phyloP scores from a whole-genome alignment of 2,329 filamentous ascomycete genomes.

The Domatiomyces catenatus region DNA sequence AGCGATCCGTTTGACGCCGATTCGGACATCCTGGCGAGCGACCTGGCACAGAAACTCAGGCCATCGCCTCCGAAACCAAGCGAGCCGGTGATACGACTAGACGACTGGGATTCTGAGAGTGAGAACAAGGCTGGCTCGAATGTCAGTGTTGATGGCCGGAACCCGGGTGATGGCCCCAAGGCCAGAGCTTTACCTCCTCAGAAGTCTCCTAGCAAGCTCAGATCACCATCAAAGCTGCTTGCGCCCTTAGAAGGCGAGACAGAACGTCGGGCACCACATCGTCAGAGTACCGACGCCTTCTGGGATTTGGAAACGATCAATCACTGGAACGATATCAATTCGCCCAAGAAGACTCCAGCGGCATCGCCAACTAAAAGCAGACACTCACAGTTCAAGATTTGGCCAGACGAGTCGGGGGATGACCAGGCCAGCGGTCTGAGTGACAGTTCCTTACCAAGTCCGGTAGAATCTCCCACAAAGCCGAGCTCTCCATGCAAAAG shows the following conservation, averaged over 20 bases:
- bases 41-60: neutral
- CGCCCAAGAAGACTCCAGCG: conserved; percentile 30
- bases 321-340: conserved; percentile 40
- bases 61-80: neutral
- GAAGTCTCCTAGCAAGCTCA: conserved; percentile 11
- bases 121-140: conserved; percentile 4
- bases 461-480: conserved; percentile 15
- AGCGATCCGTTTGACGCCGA: neutral
- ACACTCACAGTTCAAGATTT: conserved; percentile 18
- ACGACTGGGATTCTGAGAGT: conserved; percentile 16
- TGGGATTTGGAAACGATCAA: conserved; percentile 39
- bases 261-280: conserved; percentile 36
- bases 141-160: neutral
- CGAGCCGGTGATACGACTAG: neutral
- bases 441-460: conserved; percentile 17
- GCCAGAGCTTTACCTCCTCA: conserved; percentile 22
- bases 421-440: conserved; percentile 18
- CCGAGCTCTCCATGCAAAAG: conserved; percentile 15
- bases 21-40: neutral
- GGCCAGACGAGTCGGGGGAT: conserved; percentile 25
- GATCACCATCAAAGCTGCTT: conserved; percentile 20
- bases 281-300: conserved; percentile 38
- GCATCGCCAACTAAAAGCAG: conserved; percentile 12
- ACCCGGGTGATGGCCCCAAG: neutral
- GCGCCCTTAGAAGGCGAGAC: conserved; percentile 33